A percentile compares a stretch with the other conserved stretches of the same genome.
phyloP scores from a whole-genome alignment of 768 basidiomycete species.

The Panus rudis region DNA sequence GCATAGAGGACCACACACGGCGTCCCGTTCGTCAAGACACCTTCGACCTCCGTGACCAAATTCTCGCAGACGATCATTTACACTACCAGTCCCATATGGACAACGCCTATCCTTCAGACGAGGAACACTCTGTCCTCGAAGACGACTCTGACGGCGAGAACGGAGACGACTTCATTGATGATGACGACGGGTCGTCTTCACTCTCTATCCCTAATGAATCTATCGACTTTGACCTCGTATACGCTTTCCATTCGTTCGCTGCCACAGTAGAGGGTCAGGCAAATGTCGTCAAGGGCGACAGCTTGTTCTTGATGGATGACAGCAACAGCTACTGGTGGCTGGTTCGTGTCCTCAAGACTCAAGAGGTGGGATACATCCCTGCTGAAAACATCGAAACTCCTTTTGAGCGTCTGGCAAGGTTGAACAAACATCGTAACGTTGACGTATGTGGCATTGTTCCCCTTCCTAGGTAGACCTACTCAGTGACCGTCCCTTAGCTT shows the following conservation, averaged over 20 bases:
- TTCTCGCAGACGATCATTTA: constrained; percentile 44
- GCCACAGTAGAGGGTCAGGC: constrained; percentile 99
- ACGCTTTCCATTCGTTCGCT: constrained; percentile 92
- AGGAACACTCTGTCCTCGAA: constrained; percentile 77
- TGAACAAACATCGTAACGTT: constrained; percentile 96
- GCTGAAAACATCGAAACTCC: constrained; percentile 99
- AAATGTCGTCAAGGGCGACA: constrained; percentile 97
- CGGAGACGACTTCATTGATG: constrained; percentile 63
- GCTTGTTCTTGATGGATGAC: constrained; percentile 94
- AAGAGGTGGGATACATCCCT: constrained; percentile 98
- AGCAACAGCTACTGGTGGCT: constrained; percentile 99
- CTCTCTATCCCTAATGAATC: constrained; percentile 86
- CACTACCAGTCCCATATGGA: constrained; percentile 43
- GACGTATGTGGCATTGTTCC: constrained; percentile 54
- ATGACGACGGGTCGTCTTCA: constrained; percentile 73
- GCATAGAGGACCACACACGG: no score
- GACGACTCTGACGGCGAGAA: constrained; percentile 78
- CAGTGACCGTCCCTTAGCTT: constrained; percentile 37
- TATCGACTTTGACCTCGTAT: constrained; percentile 90
- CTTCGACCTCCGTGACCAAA: constrained; percentile 65
- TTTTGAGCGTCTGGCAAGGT: constrained; percentile 87
- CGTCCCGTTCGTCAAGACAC: no score
- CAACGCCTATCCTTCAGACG: constrained; percentile 52
- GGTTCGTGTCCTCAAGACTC: constrained; percentile 95
- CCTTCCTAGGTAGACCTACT: constrained; percentile 1